These are phyloP conservation scores for Aspergillus bombycis DNA, from an alignment of 2,329 filamentous ascomycete species.

Conservation along the genomic window DNA sequence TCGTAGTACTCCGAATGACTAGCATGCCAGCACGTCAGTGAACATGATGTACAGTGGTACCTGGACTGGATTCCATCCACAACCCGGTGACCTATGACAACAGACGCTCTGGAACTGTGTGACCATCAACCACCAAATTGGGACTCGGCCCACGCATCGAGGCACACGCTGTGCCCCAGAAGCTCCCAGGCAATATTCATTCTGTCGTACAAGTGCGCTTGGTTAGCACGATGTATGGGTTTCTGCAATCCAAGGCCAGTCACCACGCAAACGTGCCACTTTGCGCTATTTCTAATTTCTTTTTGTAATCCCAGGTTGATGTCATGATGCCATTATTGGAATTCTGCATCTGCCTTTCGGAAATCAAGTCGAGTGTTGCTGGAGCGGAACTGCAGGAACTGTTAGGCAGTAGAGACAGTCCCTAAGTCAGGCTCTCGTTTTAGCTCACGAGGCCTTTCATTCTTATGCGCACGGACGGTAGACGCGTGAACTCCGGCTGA, in stretches of 20 bases:
- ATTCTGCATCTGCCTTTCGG: conserved; percentile 16
- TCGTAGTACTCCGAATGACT: conserved; percentile 18
- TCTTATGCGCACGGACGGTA: conserved; percentile 27
- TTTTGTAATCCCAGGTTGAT: conserved; percentile 16
- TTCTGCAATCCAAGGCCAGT: conserved; percentile 19
- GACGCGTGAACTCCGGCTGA: conserved; percentile 27
- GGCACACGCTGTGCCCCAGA: conserved; percentile 22
- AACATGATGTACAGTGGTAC: conserved; percentile 18
- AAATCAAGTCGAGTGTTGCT: conserved; percentile 24
- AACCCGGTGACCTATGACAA: conserved; percentile 4
- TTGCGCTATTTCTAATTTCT: conserved; percentile 20
- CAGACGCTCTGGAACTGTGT: conserved; percentile 19
- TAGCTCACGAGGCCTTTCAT: conserved; percentile 27
- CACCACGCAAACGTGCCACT: conserved; percentile 6
- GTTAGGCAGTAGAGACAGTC: conserved; percentile 21
- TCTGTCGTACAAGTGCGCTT: conserved; percentile 22
- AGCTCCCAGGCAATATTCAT: conserved; percentile 5
- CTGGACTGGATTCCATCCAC: conserved; percentile 6
- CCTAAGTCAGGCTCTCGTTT: conserved; percentile 17
- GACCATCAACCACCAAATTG: conserved; percentile 21
- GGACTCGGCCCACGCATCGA: conserved; percentile 24
- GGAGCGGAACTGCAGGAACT: conserved; percentile 30
- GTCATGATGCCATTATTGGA: conserved; percentile 12
- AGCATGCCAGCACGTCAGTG: conserved; percentile 20
- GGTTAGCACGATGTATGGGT: conserved; percentile 19